These are phyloP conservation scores for Carex scoparia DNA, from an alignment of 176 grass and related monocot species.

Conservation along the genomic window DNA sequence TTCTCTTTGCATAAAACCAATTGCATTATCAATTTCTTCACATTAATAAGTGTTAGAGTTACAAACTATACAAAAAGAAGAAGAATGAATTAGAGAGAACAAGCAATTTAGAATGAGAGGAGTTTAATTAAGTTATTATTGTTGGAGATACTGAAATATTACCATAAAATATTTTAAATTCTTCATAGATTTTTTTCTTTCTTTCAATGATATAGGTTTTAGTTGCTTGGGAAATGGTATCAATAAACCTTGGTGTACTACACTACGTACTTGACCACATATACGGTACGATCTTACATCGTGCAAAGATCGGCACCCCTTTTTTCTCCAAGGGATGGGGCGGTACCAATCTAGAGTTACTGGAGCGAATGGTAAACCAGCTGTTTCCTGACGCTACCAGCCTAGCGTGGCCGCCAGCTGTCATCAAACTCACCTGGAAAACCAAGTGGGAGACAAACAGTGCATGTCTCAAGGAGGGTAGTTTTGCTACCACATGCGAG, in stretches of 20 bases:
- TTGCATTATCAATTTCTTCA: background rate
- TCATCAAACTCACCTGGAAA: conserved; percentile 69
- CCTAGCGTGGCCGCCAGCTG: conserved; percentile 61
- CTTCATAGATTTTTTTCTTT: background rate
- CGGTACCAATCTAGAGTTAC: conserved; percentile 67
- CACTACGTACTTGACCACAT: conserved; percentile 86
- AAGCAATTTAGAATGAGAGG: background rate
- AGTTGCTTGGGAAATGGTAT: conserved; percentile 52
- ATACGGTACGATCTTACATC: conserved; percentile 70
- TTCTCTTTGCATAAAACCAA: background rate
- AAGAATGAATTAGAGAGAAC: background rate
- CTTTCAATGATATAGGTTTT: background rate
- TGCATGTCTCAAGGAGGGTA: conserved; percentile 66
- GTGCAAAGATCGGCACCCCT: conserved; percentile 70
- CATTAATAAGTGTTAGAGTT: background rate
- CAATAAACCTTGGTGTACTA: conserved; percentile 68
- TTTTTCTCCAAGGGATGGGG: conserved; percentile 97
- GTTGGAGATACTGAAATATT: background rate
- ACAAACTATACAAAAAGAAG: background rate
- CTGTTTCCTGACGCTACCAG: conserved; percentile 50
- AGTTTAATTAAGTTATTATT: too few relatives aligned
- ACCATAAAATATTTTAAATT: background rate
- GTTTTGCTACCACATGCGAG: conserved; percentile 78
- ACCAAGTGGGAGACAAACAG: conserved; percentile 80
- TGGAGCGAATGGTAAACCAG: conserved; percentile 85